These are phyloP conservation scores for Aegilops speltoides DNA, from an alignment of 176 grass and related monocot species.

Conservation along the genomic window DNA sequence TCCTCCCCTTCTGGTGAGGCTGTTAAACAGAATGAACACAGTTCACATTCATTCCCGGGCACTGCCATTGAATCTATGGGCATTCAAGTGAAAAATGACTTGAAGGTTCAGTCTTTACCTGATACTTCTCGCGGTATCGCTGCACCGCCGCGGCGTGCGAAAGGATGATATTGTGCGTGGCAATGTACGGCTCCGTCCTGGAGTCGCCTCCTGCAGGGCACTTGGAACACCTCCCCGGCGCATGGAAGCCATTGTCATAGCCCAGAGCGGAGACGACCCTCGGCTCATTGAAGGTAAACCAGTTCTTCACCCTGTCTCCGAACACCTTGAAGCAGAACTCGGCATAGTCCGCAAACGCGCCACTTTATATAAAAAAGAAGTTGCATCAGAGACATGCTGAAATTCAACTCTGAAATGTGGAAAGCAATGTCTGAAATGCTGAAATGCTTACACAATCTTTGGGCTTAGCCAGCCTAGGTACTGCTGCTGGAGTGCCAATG, in stretches of 20 bases:
- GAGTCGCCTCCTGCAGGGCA: constrained; percentile 73
- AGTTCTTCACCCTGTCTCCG: constrained; percentile 85
- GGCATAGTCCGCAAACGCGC: constrained; percentile 66
- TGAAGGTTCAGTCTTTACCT: constrained; percentile 34
- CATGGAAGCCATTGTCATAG: constrained; percentile 71
- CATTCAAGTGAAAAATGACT: neutral
- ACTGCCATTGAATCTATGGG: neutral
- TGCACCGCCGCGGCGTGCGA: constrained; percentile 82
- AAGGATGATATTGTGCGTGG: constrained; percentile 71
- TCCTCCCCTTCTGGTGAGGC: constrained; percentile 71
- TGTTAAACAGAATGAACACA: constrained; percentile 16
- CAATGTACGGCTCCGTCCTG: constrained; percentile 76
- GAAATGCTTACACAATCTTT: constrained; percentile 66
- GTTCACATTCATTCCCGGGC: neutral
- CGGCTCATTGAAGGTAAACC: constrained; percentile 95
- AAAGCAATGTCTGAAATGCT: neutral
- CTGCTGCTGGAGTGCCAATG: constrained; percentile 72
- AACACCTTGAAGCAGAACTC: constrained; percentile 85
- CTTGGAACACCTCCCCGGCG: constrained; percentile 70
- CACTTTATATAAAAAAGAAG: constrained; percentile 28
- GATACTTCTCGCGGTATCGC: constrained; percentile 73
- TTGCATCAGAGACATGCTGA: neutral
- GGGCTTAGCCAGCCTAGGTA: constrained; percentile 76
- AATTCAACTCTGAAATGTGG: neutral
- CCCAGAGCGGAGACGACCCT: constrained; percentile 77